These are phyloP conservation scores for Curvularia verruculosa DNA, from an alignment of 2,329 filamentous ascomycete genomes.

Conservation along the genomic window DNA sequence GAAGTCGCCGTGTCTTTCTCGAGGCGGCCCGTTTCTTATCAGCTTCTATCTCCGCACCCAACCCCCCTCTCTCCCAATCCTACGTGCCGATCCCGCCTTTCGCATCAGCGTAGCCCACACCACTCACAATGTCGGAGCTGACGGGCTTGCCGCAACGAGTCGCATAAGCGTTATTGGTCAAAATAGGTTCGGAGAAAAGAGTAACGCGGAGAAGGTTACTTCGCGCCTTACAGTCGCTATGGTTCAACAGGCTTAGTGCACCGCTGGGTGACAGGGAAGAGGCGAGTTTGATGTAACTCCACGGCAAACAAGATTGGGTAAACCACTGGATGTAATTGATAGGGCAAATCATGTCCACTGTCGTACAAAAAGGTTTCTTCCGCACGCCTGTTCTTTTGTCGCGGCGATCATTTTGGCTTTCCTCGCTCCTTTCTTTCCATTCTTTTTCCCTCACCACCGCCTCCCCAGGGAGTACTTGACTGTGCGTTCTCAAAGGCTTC, in stretches of 20 bases:
- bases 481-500: neutral
- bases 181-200: neutral
- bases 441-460: neutral
- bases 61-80: conserved; percentile 9
- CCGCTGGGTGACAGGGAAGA: neutral
- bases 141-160: neutral
- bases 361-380: conserved; percentile 16
- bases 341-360: no score
- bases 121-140: conserved; percentile 7
- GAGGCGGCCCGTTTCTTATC: conserved; percentile 21
- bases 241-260: neutral
- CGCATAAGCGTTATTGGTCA: conserved; percentile 14
- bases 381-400: neutral
- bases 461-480: neutral
- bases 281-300: conserved; percentile 22
- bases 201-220: conserved; percentile 25
- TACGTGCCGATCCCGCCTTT: conserved; percentile 15
- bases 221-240: conserved; percentile 6
- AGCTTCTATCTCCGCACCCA: conserved; percentile 6
- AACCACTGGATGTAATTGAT: conserved; percentile 2
- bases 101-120: conserved; percentile 15
- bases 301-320: conserved; percentile 16
- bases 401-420: neutral
- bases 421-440: neutral
- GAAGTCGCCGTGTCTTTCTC: conserved; percentile 5